Conservation (phyloP, 768 basidiomycete species). For the Sistotremastrum suecicum region DNA sequence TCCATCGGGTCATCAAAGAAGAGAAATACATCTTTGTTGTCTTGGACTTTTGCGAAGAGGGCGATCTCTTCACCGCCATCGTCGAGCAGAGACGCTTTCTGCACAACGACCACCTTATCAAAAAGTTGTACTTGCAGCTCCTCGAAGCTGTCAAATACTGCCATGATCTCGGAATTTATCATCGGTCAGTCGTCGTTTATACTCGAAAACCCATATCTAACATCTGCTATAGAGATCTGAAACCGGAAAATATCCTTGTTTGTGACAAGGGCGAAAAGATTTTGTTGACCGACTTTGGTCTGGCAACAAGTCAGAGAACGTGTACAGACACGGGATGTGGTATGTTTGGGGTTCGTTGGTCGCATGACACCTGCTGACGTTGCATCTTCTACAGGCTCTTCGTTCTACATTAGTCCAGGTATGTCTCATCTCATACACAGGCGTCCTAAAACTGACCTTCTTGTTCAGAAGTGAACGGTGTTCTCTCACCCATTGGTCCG, state of each 20-base stretch:
- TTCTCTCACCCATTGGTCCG: slow-evolving; percentile 36
- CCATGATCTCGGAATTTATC: slow-evolving; percentile 57
- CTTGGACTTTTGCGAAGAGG: slow-evolving; percentile 39
- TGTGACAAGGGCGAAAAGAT: slow-evolving; percentile 33
- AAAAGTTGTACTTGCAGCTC: slow-evolving; percentile 59
- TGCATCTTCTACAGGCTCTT: slow-evolving; percentile 18
- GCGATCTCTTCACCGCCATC: slow-evolving; percentile 65
- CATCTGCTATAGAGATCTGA: slow-evolving; percentile 33
- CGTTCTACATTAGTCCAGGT: slow-evolving; percentile 64
- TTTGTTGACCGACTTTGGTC: slow-evolving; percentile 67
- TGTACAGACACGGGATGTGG: slow-evolving; percentile 44
- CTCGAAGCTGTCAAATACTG: slow-evolving; percentile 68
- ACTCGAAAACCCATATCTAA: slow-evolving; percentile 14
- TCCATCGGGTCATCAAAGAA: slow-evolving; percentile 51
- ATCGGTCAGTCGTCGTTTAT: slow-evolving; percentile 36
- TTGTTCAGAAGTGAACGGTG: slow-evolving; percentile 5
- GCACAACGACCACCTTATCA: slow-evolving; percentile 48
- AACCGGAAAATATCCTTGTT: slow-evolving; percentile 29
- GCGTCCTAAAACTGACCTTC: background rate
- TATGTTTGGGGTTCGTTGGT: slow-evolving; percentile 17
- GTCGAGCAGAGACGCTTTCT: slow-evolving; percentile 36
- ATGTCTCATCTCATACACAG: slow-evolving; percentile 7
- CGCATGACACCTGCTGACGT: background rate
- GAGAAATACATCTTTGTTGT: slow-evolving; percentile 52
- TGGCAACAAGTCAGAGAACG: slow-evolving; percentile 34